A percentile compares a stretch with the other conserved stretches of the same genome.
phyloP scores from a whole-genome alignment of 441 rosid species.

The Aquilaria agallochum region DNA sequence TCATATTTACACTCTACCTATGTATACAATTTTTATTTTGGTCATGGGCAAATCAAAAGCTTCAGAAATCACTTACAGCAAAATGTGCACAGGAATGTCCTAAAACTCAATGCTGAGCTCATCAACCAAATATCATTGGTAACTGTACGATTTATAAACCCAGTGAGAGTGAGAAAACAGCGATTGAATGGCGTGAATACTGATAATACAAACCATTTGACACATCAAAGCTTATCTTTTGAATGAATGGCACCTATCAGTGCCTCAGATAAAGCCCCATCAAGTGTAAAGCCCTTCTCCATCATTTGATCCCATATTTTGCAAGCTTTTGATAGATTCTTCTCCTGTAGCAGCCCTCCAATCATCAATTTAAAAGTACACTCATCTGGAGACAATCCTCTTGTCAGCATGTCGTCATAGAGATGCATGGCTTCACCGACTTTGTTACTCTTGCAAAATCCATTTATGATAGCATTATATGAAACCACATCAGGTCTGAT shows the following conservation, averaged over 20 bases:
- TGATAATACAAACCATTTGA: constrained; percentile 24
- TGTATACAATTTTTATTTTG: too few relatives aligned
- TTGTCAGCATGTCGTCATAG: constrained; percentile 66
- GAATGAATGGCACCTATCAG: constrained; percentile 51
- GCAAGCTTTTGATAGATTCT: constrained; percentile 56
- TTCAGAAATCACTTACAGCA: too few relatives aligned
- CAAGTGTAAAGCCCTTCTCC: constrained; percentile 95
- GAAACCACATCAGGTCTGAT: constrained; percentile 70
- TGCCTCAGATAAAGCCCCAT: constrained; percentile 59
- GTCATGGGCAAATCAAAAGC: too few relatives aligned
- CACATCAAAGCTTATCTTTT: constrained; percentile 24
- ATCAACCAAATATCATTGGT: too few relatives aligned
- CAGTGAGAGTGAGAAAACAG: too few relatives aligned
- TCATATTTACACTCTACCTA: too few relatives aligned
- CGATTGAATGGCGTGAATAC: too few relatives aligned
- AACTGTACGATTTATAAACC: too few relatives aligned
- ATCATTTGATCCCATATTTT: constrained; percentile 96
- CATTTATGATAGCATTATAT: constrained; percentile 75
- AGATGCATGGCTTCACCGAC: constrained; percentile 57
- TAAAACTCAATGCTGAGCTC: too few relatives aligned
- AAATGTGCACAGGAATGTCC: too few relatives aligned
- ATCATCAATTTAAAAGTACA: constrained; percentile 80
- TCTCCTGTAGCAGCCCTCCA: constrained; percentile 65
- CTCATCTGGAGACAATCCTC: constrained; percentile 67
- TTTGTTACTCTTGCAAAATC: constrained; percentile 65